These are phyloP conservation scores for Pythium phragmitis DNA, from an alignment of 352 stramenopile species.

Conservation along the genomic window DNA sequence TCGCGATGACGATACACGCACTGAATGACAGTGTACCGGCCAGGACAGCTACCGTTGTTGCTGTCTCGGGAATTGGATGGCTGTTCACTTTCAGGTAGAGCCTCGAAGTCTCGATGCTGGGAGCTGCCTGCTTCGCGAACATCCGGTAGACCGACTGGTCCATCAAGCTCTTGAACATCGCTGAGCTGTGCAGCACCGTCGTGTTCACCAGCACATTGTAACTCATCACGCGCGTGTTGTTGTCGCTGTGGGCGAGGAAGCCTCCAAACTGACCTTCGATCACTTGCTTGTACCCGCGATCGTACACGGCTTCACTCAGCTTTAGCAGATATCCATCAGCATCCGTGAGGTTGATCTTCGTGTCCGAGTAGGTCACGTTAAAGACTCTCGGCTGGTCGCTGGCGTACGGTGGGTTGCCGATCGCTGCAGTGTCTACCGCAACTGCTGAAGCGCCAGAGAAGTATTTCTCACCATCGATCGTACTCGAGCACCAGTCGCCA, in stretches of 20 bases:
- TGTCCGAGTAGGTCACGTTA: conserved; percentile 24
- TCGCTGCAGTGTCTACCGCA: background rate
- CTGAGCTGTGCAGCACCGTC: conserved; percentile 25
- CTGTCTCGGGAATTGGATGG: conserved; percentile 21
- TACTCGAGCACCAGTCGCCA: conserved; percentile 19
- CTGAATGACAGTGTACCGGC: conserved; percentile 36
- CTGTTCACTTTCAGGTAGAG: conserved; percentile 25
- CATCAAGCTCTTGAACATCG: conserved; percentile 31
- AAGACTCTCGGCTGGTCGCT: conserved; percentile 30
- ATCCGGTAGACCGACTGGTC: conserved; percentile 35
- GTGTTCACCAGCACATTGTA: conserved; percentile 45
- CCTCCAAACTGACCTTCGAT: conserved; percentile 35
- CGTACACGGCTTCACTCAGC: conserved; percentile 32
- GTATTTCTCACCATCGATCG: background rate
- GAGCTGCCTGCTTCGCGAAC: conserved; percentile 11
- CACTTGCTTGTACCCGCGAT: conserved; percentile 22
- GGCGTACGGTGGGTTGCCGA: conserved; percentile 25
- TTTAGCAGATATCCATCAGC: conserved; percentile 29
- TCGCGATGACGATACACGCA: conserved; percentile 72
- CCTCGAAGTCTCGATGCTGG: conserved; percentile 4
- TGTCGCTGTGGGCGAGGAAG: conserved; percentile 28
- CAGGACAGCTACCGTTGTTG: conserved; percentile 26
- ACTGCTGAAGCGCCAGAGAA: conserved; percentile 8
- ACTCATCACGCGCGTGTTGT: conserved; percentile 14
- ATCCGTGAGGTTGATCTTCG: conserved; percentile 29